phyloP scores from a whole-genome alignment of 2,329 filamentous ascomycete species.

The Cladophialophora chaetospira region DNA sequence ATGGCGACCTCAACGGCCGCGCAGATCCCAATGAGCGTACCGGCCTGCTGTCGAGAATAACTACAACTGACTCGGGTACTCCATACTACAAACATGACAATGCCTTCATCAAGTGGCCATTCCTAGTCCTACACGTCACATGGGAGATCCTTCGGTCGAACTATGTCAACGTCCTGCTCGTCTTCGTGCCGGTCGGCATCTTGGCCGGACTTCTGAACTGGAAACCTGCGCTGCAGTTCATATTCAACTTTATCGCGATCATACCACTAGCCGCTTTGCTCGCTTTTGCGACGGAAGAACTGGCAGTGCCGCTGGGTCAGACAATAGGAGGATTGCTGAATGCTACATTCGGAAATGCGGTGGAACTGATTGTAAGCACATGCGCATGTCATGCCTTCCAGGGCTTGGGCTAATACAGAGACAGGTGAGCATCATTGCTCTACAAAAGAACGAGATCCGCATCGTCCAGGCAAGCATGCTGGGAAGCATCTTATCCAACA shows the following conservation, averaged over 20 bases:
- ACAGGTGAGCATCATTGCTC: constrained; percentile 87
- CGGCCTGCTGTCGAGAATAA: constrained; percentile 35
- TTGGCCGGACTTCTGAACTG: constrained; percentile 61
- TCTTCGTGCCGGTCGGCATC: constrained; percentile 68
- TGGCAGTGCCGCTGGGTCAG: constrained; percentile 62
- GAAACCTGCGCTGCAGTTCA: constrained; percentile 60
- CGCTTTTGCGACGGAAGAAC: constrained; percentile 66
- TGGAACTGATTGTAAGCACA: constrained; percentile 69
- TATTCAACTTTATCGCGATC: constrained; percentile 66
- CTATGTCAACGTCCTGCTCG: constrained; percentile 62
- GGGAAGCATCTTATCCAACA: constrained; percentile 91
- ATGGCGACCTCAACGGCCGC: constrained; percentile 38
- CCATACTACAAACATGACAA: constrained; percentile 42
- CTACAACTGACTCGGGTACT: constrained; percentile 29
- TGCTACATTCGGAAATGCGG: constrained; percentile 67
- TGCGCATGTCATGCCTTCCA: constrained; percentile 69
- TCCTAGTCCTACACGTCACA: constrained; percentile 42
- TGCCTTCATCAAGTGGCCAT: constrained; percentile 45
- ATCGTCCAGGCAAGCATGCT: constrained; percentile 99
- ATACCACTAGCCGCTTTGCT: constrained; percentile 63
- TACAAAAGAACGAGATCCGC: constrained; percentile 81
- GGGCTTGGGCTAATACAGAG: constrained; percentile 68
- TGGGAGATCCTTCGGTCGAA: constrained; percentile 50
- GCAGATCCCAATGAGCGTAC: constrained; percentile 39
- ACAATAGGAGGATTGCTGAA: constrained; percentile 65